Conservation (phyloP, 495 filamentous ascomycete genomes). For the Hypoxylon rickii region DNA sequence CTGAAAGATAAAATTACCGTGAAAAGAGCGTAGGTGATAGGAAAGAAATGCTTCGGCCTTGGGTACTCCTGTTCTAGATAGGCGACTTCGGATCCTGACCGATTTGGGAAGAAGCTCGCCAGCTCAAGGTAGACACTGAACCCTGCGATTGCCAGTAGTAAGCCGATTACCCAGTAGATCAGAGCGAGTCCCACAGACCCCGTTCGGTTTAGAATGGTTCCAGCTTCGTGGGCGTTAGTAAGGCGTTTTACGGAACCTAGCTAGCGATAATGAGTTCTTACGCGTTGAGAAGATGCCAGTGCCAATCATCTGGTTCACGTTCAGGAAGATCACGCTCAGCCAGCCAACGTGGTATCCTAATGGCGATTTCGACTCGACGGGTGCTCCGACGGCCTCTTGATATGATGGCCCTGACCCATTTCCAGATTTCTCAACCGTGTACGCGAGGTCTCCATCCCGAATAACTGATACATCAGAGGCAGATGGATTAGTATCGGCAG, state of each 20-base stretch:
- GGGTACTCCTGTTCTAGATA: slow-evolving; percentile 71
- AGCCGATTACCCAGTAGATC: slow-evolving; percentile 66
- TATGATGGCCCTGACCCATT: slow-evolving; percentile 62
- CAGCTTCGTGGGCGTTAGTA: slow-evolving; percentile 44
- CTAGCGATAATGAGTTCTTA: slow-evolving; percentile 34
- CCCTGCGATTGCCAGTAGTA: slow-evolving; percentile 54
- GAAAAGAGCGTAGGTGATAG: slow-evolving; percentile 63
- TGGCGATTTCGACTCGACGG: slow-evolving; percentile 62
- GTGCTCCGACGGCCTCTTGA: slow-evolving; percentile 66
- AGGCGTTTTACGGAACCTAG: background rate
- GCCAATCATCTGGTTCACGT: slow-evolving; percentile 68
- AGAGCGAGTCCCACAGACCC: slow-evolving; percentile 64
- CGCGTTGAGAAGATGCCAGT: slow-evolving; percentile 70
- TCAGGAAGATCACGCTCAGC: slow-evolving; percentile 62
- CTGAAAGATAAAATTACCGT: slow-evolving; percentile 64
- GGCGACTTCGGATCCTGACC: slow-evolving; percentile 67
- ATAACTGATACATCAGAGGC: slow-evolving; percentile 30
- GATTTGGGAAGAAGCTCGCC: slow-evolving; percentile 65
- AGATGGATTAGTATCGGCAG: slow-evolving; percentile 10
- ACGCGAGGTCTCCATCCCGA: slow-evolving; percentile 52
- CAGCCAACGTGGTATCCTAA: slow-evolving; percentile 63
- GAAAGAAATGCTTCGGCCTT: slow-evolving; percentile 63
- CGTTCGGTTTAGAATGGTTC: slow-evolving; percentile 57
- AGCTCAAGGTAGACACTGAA: slow-evolving; percentile 64
- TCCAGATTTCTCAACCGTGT: slow-evolving; percentile 56